These are phyloP conservation scores for Capniomyces stellatus DNA, from an alignment of 371 early-diverging fungal genomes.

Conservation along the genomic window DNA sequence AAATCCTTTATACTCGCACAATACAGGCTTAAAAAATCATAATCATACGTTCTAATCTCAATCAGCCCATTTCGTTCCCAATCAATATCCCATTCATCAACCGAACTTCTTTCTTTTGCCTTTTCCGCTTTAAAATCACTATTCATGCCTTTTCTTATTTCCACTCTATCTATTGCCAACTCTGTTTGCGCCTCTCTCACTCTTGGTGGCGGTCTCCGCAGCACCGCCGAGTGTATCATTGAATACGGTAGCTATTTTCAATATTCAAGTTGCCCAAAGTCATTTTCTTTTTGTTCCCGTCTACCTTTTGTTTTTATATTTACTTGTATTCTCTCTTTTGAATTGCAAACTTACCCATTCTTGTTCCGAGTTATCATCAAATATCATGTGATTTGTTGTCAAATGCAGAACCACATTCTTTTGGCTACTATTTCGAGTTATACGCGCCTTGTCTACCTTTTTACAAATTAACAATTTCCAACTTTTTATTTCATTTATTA, in stretches of 20 bases:
- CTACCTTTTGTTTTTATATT: too few species aligned
- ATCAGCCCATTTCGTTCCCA: slow-evolving; percentile 7
- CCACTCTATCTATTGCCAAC: too few species aligned
- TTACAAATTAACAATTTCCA: too few species aligned
- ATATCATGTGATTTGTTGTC: slow-evolving; percentile 62
- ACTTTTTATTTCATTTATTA: too few species aligned
- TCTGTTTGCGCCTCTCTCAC: too few species aligned
- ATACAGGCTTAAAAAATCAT: slow-evolving; percentile 47
- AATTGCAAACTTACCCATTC: slow-evolving; percentile 53
- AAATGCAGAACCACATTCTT: slow-evolving; percentile 53
- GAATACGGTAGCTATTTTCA: slow-evolving; percentile 57
- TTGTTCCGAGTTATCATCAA: slow-evolving; percentile 42
- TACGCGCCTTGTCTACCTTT: slow-evolving; percentile 19
- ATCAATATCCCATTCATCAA: neutral
- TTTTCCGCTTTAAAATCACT: too few species aligned
- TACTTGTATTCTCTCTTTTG: too few species aligned
- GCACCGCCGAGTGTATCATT: slow-evolving; percentile 63
- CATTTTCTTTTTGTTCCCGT: too few species aligned
- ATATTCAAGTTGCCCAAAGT: too few species aligned
- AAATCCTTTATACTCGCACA: slow-evolving; percentile 50
- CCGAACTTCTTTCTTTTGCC: too few species aligned
- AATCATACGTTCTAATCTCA: slow-evolving; percentile 57
- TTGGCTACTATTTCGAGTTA: slow-evolving; percentile 7
- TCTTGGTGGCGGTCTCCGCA: slow-evolving; percentile 14
- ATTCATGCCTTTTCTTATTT: too few species aligned